Percentiles rank a stretch among this genome's conserved stretches.
Evolutionary conservation across 768 basidiomycete species (phyloP).

Genomic region (Tephrocybe rancida): DNA sequence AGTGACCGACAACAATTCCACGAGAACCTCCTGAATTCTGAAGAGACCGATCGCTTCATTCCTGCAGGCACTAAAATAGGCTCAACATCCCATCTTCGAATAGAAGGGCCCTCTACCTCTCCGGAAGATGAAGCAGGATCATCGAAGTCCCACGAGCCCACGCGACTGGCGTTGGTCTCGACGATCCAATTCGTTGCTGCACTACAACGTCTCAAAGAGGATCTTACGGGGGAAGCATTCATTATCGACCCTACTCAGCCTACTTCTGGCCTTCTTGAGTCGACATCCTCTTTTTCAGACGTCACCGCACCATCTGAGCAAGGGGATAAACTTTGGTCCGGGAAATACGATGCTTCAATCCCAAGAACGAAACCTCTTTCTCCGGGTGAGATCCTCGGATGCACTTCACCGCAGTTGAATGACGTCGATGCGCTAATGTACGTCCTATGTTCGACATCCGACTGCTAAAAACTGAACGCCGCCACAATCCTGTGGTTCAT

Average conservation of each 20-base stretch:
- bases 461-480: background rate
- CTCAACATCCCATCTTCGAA: conserved; percentile 58
- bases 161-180: conserved; percentile 88
- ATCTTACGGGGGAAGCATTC: conserved; percentile 52
- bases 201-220: conserved; percentile 83
- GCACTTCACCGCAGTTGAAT: conserved; percentile 84
- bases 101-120: conserved; percentile 46
- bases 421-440: conserved; percentile 92
- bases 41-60: conserved; percentile 44
- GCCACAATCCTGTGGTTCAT: background rate
- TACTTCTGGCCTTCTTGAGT: conserved; percentile 12
- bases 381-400: conserved; percentile 96
- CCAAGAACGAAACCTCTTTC: conserved; percentile 91
- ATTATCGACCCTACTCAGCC: conserved; percentile 14
- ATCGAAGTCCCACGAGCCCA: conserved; percentile 36
- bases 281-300: conserved; percentile 3
- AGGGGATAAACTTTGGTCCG: conserved; percentile 45
- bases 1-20: conserved; percentile 68
- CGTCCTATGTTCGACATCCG: conserved; percentile 24
- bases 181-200: conserved; percentile 98
- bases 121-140: conserved; percentile 16
- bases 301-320: conserved; percentile 1
- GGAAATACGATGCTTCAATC: conserved; percentile 74
- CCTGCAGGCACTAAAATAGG: conserved; percentile 49
- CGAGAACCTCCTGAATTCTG: conserved; percentile 60